Base-by-base conservation (phyloP, 495 filamentous ascomycete genomes). In the Aspergillus asperescens region DNA sequence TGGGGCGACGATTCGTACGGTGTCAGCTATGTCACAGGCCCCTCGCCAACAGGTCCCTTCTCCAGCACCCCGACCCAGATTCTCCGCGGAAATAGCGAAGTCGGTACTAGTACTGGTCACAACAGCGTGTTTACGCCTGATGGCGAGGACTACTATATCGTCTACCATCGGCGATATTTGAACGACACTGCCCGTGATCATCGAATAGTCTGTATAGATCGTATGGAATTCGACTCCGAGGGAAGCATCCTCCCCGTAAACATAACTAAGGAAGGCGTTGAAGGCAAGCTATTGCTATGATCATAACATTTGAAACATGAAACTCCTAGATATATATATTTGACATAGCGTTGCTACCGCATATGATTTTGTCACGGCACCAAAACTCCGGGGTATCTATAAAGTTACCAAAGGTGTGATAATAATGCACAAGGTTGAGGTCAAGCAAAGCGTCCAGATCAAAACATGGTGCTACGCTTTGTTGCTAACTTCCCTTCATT, bases 381-480 rank as follows among this genome's bases (percentile, higher is more conserved):
- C 31, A 54, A 38, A 47, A 46, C 42, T 54, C 51, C 51, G 32
- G 51, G 51, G 51, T 54, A 46, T 54, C 32, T 34, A 40, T 12
- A 24, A 51, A 42, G 15, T 24, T 0, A 16, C 16, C 18, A 43
- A 23, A 16, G 15, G n/a, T 38, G 9, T 5, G 12, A 52, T n/a
- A 41, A 34, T 43, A 18, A 43, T 32, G 12, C 5, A 45, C 10
- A 38, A 35, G 7, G 45, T 38, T 15, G 16, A 12, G 15, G 13
- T 20, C 8, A 43, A 24, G 29, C 20, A 45, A 27, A 7, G 19
- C 19, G 25, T 18, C 38, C n/a, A 10, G 7, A 8, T 71, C 61
- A 81, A 62, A 78, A 79, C 64, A 80, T 75, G 19, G 75, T 72
- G 65, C 77, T 80, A 59, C 70, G 64, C 65, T 81, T 78, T 63